Conservation (phyloP, 345 rosid species). For the Bretschneidera sinensis region DNA sequence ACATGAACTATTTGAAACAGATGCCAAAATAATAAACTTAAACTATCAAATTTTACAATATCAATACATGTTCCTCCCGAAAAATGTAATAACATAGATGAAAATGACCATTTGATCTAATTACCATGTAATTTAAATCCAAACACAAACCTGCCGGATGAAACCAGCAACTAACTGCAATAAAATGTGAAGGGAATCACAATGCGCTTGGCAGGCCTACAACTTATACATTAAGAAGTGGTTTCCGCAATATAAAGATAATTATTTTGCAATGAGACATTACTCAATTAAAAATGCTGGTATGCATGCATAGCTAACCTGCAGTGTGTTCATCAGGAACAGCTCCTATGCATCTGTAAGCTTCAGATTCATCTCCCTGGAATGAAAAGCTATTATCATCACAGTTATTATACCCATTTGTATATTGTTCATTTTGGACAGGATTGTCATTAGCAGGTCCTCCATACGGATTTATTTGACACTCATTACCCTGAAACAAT, state of each 20-base stretch:
- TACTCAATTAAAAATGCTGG: not conserved
- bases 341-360: constrained; percentile 8
- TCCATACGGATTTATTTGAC: constrained; percentile 11
- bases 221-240: not conserved
- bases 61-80: too few relatives aligned
- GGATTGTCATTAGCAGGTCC: constrained; percentile 21
- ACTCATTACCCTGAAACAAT: constrained; percentile 25
- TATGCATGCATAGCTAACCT: constrained; percentile 18
- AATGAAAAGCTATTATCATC: constrained; percentile 9
- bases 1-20: not conserved
- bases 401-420: constrained; percentile 8
- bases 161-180: not conserved
- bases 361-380: constrained; percentile 21
- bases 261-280: not conserved
- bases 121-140: too few relatives aligned
- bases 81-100: too few relatives aligned
- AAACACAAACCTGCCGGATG: not conserved
- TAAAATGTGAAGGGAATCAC: not conserved
- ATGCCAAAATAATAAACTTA: not conserved
- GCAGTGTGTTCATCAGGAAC: constrained; percentile 15
- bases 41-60: not conserved
- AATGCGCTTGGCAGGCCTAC: not conserved
- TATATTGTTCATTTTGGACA: constrained; percentile 24
- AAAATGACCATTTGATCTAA: too few relatives aligned
- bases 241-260: not conserved